phyloP scores from a whole-genome alignment of 495 filamentous ascomycete genomes.

The Penicillium ucsense region DNA sequence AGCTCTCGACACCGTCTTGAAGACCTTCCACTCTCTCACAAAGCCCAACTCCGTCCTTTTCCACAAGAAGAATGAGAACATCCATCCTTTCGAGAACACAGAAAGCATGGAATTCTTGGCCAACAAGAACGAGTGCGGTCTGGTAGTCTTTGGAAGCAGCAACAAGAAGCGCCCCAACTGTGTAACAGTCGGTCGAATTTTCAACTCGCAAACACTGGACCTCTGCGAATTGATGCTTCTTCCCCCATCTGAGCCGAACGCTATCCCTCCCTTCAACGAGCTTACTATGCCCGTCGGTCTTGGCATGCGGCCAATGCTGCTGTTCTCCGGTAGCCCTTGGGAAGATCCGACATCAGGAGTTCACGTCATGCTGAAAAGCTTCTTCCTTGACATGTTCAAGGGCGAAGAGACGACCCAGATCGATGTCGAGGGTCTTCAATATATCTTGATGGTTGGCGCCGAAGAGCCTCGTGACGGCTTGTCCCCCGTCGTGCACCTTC shows the following conservation, averaged over 20 bases:
- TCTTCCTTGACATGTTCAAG: constrained; percentile 86
- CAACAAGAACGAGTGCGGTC: constrained; percentile 84
- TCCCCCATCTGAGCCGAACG: constrained; percentile 48
- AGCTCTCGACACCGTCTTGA: constrained; percentile 66
- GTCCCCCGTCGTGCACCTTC: constrained; percentile 66
- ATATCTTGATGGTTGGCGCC: constrained; percentile 70
- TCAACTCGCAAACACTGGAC: constrained; percentile 77
- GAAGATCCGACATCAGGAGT: constrained; percentile 63
- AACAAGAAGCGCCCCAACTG: constrained; percentile 91
- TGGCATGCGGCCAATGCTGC: constrained; percentile 64
- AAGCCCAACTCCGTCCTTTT: constrained; percentile 74
- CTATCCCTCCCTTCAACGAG: constrained; percentile 69
- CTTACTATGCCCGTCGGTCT: constrained; percentile 72
- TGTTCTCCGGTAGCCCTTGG: constrained; percentile 77
- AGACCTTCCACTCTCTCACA: constrained; percentile 73
- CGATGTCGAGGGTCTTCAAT: constrained; percentile 90
- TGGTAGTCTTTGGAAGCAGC: constrained; percentile 70
- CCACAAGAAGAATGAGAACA: constrained; percentile 80
- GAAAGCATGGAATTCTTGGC: constrained; percentile 84
- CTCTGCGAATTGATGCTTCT: constrained; percentile 85
- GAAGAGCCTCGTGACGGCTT: constrained; percentile 58
- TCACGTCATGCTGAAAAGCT: constrained; percentile 74
- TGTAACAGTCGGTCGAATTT: constrained; percentile 74
- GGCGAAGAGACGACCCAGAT: constrained; percentile 64
- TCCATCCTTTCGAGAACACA: constrained; percentile 89